Evolutionary conservation across 208 protist genomes (phyloP), one percentile per base, ranked within the genome.

Genomic region (Leishmania gerbilli): DNA sequence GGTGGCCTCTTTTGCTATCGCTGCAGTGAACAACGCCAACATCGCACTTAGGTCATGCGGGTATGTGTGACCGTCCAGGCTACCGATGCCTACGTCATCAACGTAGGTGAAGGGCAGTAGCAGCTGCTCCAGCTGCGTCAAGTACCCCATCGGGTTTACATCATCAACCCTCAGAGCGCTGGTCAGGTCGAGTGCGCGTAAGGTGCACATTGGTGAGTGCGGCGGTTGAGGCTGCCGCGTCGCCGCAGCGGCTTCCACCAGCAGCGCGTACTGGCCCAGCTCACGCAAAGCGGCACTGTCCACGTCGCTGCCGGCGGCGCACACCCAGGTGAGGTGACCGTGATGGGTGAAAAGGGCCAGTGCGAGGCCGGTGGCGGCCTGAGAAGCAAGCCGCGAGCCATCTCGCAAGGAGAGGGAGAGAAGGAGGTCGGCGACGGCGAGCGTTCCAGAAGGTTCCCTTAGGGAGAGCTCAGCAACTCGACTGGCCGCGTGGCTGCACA

Each of bases 181-280:
- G 42, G 88, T 87, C 64, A 93, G 62, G 67, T 93, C 83, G 55
- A 93, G 84, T 37, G 88, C 90, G 8, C 82, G 45, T 27, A 93
- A 81, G 19, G 82, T 83, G 56, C 79, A 87, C 71, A 64, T 34
- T 27, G 64, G 31, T n/a, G 31, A 17, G 53, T 76, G 56, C 31
- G 13, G 45, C 6, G 51, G 49, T n/a, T 34, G 31, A 31, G 31
- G 40, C 40, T 64, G 68, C 27, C 67, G 53, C n/a, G 62, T 72
- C 76, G 62, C 62, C 53, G 64, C 31, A 49, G 79, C 64, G 19
- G 81, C 80, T n/a, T 80, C 77, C 51, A 79, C 79, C 40, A 93
- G 79, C 0, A 91, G 84, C n/a, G 77, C 81, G 71, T 82, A 88
- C 51, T 67, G 71, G 42, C 90, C 88, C 3, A 93, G 80, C 45